Evolutionary conservation across 306 rosid genomes (phyloP).

Genomic region (Cicer judaicum): DNA sequence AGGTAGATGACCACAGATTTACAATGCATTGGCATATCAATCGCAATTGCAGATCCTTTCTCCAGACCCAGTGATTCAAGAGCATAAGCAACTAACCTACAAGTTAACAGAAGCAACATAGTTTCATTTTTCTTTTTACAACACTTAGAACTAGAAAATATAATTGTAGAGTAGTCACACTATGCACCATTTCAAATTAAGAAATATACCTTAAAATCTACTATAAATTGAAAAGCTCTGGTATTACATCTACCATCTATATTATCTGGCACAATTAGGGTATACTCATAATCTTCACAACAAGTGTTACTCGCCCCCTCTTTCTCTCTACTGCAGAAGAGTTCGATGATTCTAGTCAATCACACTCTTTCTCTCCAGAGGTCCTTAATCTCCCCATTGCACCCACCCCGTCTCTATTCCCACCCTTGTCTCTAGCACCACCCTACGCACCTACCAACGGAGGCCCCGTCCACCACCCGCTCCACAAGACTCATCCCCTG

Average conservation of each 20-base stretch:
- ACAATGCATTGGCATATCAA: slow-evolving; percentile 95
- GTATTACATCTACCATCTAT: slow-evolving; percentile 5
- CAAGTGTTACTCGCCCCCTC: not conserved
- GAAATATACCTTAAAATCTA: slow-evolving; percentile 14
- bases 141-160: slow-evolving; percentile 14
- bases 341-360: too few species aligned
- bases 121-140: slow-evolving; percentile 11
- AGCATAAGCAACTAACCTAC: slow-evolving; percentile 87
- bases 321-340: too few species aligned
- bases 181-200: slow-evolving; percentile 29
- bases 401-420: too few species aligned
- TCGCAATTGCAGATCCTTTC: slow-evolving; percentile 89
- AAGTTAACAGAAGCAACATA: slow-evolving; percentile 48
- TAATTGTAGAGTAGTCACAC: not conserved
- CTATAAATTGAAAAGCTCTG: slow-evolving; percentile 21
- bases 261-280: slow-evolving; percentile 16
- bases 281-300: slow-evolving; percentile 7
- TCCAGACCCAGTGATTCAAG: slow-evolving; percentile 71
- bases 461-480: too few species aligned
- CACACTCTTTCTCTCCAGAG: too few species aligned
- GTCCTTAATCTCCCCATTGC: too few species aligned
- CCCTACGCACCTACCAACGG: too few species aligned
- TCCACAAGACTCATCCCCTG: too few species aligned
- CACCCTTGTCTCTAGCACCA: too few species aligned
- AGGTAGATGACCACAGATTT: slow-evolving; percentile 85